Base-by-base conservation (phyloP, 2,329 filamentous ascomycete species). In the Pseudohalonectria lignicola region DNA sequence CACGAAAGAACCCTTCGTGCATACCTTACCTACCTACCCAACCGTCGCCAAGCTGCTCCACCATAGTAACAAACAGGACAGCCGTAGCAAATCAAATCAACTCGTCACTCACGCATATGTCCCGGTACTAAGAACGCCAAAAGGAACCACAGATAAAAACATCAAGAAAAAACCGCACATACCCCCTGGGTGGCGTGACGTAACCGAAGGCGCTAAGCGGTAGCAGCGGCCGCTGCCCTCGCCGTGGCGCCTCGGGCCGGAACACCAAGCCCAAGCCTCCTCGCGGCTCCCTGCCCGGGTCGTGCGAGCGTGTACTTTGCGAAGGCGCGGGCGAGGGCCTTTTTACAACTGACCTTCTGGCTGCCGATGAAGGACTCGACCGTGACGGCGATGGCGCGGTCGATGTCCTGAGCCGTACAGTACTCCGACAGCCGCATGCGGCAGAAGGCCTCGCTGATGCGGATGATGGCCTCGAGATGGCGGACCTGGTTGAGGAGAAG, bases 371-470 rank as follows among this genome's bases (percentile, higher is more conserved):
- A 98, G 40, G 85, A 93, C 48, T 96, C 88, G 3, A 98, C 86
- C 0, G 92, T 94, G 6, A 98, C 92, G 12, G 88, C 86, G 53
- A 98, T 98, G 41, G 92, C 92, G 31, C 92, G 86, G 61, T 98
- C 92, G 50, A 98, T 94, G 54, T 98, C 92, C 42, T 83, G 76
- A 2, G 83, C 65, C 5, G 82, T 82, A 61, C 90, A 94, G 66
- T 94, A 96, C 48, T 98, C 92, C 0, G 85, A 92, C n/a, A 98
- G 69, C 12, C 92, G 82, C 92, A 98, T 98, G 54, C 94, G 90
- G 61, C 85, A 93, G 64, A 98, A 98, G 1, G 88, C 67, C 59
- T 98, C 92, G 41, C 80, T 81, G 53, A 94, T 94, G 54, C 92
- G 86, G 66, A 98, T 93, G 53, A 96, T 95, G 45, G 90, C 90